A percentile compares a stretch with the other conserved stretches of the same genome.
Evolutionary conservation across 495 filamentous ascomycete species (phyloP).

Genomic region (Lasiosphaeris hirsuta): DNA sequence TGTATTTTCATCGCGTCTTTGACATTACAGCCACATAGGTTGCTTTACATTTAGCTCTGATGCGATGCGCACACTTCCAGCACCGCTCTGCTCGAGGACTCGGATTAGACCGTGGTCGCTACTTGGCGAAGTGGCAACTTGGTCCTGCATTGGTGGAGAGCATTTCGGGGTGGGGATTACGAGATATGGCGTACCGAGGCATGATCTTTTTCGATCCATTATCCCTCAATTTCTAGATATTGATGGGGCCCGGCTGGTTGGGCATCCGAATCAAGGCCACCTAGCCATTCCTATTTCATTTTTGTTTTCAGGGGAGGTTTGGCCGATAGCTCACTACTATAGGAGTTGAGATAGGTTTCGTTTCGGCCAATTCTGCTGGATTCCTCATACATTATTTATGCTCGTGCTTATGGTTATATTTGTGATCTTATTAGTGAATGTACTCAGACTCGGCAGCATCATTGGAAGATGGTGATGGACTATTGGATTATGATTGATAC

Average conservation of each 20-base stretch:
- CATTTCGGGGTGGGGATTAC: background rate
- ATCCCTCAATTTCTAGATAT: constrained; percentile 23
- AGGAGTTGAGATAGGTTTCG: background rate
- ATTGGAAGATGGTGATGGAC: background rate
- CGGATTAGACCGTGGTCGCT: no score
- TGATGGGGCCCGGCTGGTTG: background rate
- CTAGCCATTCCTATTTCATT: constrained; percentile 10
- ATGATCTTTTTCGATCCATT: constrained; percentile 19
- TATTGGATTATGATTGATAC: background rate
- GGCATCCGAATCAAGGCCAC: constrained; percentile 1
- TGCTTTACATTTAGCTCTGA: no score
- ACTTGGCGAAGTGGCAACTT: no score
- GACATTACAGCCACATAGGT: no score
- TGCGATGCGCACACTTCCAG: no score
- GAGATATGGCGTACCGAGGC: constrained; percentile 1
- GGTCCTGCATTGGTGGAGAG: no score
- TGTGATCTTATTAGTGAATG: no score
- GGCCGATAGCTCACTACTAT: constrained; percentile 8
- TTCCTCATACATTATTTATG: no score
- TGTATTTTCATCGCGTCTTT: no score
- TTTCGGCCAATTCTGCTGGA: background rate
- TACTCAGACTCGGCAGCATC: no score
- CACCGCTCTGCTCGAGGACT: no score
- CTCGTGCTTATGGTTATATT: no score
- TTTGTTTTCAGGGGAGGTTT: constrained; percentile 6